Evolutionary conservation across 2,329 filamentous ascomycete species (phyloP).

Genomic region (Rhinocladiella similis): DNA sequence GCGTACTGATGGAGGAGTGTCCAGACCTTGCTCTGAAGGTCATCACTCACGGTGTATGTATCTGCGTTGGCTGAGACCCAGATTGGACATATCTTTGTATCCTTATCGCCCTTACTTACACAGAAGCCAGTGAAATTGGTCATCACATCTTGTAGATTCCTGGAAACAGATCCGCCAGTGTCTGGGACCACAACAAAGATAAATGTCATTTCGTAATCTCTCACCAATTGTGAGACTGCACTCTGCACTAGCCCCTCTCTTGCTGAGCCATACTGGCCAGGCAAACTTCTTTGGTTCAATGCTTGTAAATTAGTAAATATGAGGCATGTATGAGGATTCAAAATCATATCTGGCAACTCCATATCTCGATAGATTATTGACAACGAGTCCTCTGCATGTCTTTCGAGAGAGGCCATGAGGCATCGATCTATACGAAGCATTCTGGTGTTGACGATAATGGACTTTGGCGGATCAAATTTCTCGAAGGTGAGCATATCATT

Average conservation of each 20-base stretch:
- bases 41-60: not conserved
- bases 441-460: constrained; percentile 20
- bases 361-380: constrained; percentile 31
- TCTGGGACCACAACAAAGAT: constrained; percentile 60
- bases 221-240: not conserved
- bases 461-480: constrained; percentile 5
- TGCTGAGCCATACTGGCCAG: constrained; percentile 52
- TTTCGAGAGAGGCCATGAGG: constrained; percentile 19
- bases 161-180: not conserved
- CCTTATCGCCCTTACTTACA: constrained; percentile 24
- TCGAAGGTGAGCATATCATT: not conserved
- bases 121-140: constrained; percentile 32
- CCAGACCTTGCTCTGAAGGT: constrained; percentile 34
- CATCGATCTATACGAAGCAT: constrained; percentile 14
- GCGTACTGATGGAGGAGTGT: constrained; percentile 44
- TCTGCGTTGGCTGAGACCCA: constrained; percentile 11
- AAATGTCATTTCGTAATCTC: constrained; percentile 50
- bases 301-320: constrained; percentile 71
- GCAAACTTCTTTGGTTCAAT: constrained; percentile 69
- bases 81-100: constrained; percentile 10
- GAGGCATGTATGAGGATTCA: constrained; percentile 69
- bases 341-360: constrained; percentile 63
- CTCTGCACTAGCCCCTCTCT: constrained; percentile 52
- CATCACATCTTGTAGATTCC: constrained; percentile 9
- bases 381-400: constrained; percentile 6